Percentiles rank a stretch among this genome's conserved stretches.
These are phyloP conservation scores for Agaricus bisporus DNA, from an alignment of 768 basidiomycete genomes.

Conservation along the genomic window DNA sequence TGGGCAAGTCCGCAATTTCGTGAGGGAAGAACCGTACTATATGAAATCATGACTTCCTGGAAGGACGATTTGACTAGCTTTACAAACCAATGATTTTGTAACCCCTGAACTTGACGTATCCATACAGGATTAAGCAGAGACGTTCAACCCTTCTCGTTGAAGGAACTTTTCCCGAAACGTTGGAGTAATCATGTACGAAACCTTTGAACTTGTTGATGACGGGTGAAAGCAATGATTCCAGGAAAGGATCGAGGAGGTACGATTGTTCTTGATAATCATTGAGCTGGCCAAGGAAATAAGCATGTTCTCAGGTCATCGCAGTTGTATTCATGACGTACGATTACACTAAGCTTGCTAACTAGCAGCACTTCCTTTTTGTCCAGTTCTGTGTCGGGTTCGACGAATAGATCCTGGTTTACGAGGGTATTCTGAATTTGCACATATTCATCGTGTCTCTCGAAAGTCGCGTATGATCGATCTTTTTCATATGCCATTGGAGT, in stretches of 20 bases:
- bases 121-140: constrained; percentile 63
- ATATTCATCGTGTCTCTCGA: constrained; percentile 61
- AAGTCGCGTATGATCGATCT: constrained; percentile 43
- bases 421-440: constrained; percentile 43
- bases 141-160: constrained; percentile 39
- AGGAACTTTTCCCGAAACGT: constrained; percentile 20
- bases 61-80: constrained; percentile 2
- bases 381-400: constrained; percentile 36
- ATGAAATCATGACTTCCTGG: constrained; percentile 2
- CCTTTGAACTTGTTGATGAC: constrained; percentile 58
- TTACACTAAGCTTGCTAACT: constrained; percentile 37
- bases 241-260: constrained; percentile 84
- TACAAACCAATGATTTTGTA: constrained; percentile 80
- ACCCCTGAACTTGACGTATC: constrained; percentile 82
- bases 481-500: constrained; percentile 32
- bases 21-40: constrained; percentile 93
- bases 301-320: not conserved
- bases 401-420: constrained; percentile 39
- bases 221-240: constrained; percentile 75
- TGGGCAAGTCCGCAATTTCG: constrained; percentile 73
- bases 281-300: constrained; percentile 41
- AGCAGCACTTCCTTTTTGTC: constrained; percentile 33
- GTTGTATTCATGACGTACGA: constrained; percentile 36
- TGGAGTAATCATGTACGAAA: constrained; percentile 39
- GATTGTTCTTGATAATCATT: constrained; percentile 90